phyloP scores from a whole-genome alignment of 129 eudicot species.

The Silybum marianum region DNA sequence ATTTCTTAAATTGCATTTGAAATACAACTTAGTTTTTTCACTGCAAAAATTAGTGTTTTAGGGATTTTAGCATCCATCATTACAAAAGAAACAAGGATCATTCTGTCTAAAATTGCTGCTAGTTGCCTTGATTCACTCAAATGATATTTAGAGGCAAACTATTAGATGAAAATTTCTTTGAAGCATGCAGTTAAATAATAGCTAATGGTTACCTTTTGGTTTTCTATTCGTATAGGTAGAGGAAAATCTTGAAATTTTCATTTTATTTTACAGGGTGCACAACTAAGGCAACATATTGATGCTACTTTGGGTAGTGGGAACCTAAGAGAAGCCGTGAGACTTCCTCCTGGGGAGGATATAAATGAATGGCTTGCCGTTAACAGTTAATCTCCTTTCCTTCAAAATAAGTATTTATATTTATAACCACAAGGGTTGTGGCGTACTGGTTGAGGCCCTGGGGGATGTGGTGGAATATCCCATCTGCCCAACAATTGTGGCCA shows the following conservation, averaged over 20 bases:
- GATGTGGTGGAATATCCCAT: too few relatives aligned
- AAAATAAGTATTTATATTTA: background rate
- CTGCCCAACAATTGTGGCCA: too few relatives aligned
- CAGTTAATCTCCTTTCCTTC: constrained; percentile 47
- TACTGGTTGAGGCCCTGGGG: too few relatives aligned
- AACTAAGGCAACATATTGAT: constrained; percentile 88
- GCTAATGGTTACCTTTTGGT: background rate
- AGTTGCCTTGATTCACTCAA: background rate
- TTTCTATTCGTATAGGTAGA: background rate
- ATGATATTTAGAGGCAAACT: too few relatives aligned
- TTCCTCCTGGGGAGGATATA: constrained; percentile 96
- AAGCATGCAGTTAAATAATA: background rate
- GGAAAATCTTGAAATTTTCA: background rate
- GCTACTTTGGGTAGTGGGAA: constrained; percentile 97
- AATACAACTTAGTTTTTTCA: background rate
- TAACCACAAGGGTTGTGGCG: too few relatives aligned
- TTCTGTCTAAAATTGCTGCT: too few relatives aligned
- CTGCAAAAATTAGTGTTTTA: background rate
- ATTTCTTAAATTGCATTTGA: background rate
- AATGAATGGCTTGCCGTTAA: constrained; percentile 99
- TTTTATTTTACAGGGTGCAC: constrained; percentile 71
- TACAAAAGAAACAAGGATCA: background rate
- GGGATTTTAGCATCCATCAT: background rate
- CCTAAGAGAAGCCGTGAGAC: constrained; percentile 91
- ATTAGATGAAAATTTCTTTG: background rate